A percentile compares a stretch with the other conserved stretches of the same genome.
phyloP scores from a whole-genome alignment of 1,139 yeast genomes.

The Diutina neorugosa region DNA sequence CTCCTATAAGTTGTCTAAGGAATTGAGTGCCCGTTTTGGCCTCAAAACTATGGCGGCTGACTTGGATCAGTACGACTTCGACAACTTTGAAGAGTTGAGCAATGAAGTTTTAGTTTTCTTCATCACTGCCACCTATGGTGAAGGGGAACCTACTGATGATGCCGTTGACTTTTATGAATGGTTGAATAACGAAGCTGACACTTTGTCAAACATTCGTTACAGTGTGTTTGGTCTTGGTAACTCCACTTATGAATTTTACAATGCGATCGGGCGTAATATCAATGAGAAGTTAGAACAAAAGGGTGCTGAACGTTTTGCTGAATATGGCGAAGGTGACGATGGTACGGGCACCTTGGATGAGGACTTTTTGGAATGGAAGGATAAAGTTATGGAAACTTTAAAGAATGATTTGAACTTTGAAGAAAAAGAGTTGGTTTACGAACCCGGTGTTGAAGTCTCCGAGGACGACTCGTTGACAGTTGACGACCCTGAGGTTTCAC shows the following conservation, averaged over 20 bases:
- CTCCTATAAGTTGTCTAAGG: constrained; percentile 82
- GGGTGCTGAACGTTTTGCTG: constrained; percentile 64
- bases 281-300: constrained; percentile 37
- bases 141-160: constrained; percentile 96
- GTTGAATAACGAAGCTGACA: constrained; percentile 46
- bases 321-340: constrained; percentile 85
- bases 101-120: constrained; percentile 50
- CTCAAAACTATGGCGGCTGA: constrained; percentile 80
- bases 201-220: constrained; percentile 51
- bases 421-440: constrained; percentile 67
- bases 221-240: constrained; percentile 87
- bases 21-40: constrained; percentile 71
- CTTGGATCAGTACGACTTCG: constrained; percentile 78
- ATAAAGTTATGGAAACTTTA: constrained; percentile 52
- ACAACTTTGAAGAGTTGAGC: constrained; percentile 46
- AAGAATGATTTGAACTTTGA: constrained; percentile 54
- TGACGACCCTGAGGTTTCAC: constrained; percentile 39
- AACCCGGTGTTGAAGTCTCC: constrained; percentile 53
- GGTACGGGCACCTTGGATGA: constrained; percentile 93
- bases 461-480: constrained; percentile 16
- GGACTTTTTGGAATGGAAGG: constrained; percentile 91
- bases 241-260: constrained; percentile 84
- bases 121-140: constrained; percentile 90
- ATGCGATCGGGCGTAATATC: constrained; percentile 65
- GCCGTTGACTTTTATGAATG: constrained; percentile 64